These are phyloP conservation scores for Neohortaea acidophila DNA, from an alignment of 495 filamentous ascomycete species.

Conservation along the genomic window DNA sequence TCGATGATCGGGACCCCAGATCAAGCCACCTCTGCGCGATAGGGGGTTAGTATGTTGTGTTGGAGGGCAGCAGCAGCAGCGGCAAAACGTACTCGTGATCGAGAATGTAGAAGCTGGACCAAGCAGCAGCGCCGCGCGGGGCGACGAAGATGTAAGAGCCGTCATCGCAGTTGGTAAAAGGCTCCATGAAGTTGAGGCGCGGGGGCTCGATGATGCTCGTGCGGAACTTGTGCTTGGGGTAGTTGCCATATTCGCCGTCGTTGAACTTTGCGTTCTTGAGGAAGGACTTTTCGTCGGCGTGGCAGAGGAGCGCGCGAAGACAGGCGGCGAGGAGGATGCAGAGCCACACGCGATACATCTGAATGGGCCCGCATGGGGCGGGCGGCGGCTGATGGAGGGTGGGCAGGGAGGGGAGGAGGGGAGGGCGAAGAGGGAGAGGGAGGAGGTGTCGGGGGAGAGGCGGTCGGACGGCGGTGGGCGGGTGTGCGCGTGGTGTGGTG, in stretches of 20 bases:
- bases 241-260: slow-evolving; percentile 4
- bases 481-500: no score
- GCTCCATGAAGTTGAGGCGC: slow-evolving; percentile 6
- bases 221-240: slow-evolving; percentile 4
- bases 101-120: slow-evolving; percentile 7
- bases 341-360: no score
- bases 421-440: no score
- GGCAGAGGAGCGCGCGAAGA: no score
- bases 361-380: no score
- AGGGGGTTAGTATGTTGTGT: neutral
- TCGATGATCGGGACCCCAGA: slow-evolving; percentile 7
- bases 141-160: slow-evolving; percentile 13
- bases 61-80: neutral
- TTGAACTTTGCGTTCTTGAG: slow-evolving; percentile 6
- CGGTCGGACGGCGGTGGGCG: no score
- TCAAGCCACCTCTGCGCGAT: slow-evolving; percentile 4
- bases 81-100: slow-evolving; percentile 2
- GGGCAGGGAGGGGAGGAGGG: no score
- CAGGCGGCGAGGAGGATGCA: no score
- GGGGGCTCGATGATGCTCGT: slow-evolving; percentile 6
- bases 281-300: slow-evolving; percentile 1
- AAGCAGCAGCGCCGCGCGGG: slow-evolving; percentile 5
- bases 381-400: no score
- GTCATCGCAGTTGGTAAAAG: slow-evolving; percentile 13
- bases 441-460: no score